Base-by-base conservation (phyloP, 2,329 filamentous ascomycete species). In the Phialemonium atrogriseum region DNA sequence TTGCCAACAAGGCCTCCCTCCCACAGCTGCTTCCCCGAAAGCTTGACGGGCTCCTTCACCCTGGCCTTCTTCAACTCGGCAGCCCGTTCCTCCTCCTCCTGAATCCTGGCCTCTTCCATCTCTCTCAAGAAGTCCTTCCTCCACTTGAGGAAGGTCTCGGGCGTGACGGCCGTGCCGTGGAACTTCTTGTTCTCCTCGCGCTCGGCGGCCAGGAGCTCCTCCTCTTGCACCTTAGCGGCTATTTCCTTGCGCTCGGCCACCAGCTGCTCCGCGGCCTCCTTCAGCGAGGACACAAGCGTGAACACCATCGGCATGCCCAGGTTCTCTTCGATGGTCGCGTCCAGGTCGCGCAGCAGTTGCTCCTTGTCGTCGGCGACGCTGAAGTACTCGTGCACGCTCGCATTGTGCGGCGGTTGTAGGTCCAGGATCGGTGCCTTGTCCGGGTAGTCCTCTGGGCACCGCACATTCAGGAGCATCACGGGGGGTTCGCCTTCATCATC, bases 231-330 rank as follows among this genome's bases (percentile, higher is more conserved):
- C 48, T 75, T 70, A 7, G 70, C 71, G 2, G 67, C 72, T 7
- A 68, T 81, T 36, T 76, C 74, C 49, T 78, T 75, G 27, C 91
- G 78, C 40, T 86, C 77, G 11, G 70, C 60, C 44, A 96, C 77
- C 36, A 98, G 71, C 45, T 79, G 70, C 63, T 98, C 91, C n/a
- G 88, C 89, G 31, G 74, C 70, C 37, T 98, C 91, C 54, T 95
- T 96, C 38, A 98, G 63, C 0, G 82, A 77, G 10, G 83, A 85
- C 33, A 93, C 82, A 15, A 98, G 65, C 0, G 89, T 86, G 59
- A 96, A 98, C 2, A 98, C 66, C 91, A 98, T 98, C 34, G 87
- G 84, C 81, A 96, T 96, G 40, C 91, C 91, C 37, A 96, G 62
- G 46, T 88, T 96, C 57, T 98, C 91, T 54, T 91, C 80, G 21